Conservation (phyloP, 1,139 yeast genomes). For the Lipomyces yarrowii region DNA sequence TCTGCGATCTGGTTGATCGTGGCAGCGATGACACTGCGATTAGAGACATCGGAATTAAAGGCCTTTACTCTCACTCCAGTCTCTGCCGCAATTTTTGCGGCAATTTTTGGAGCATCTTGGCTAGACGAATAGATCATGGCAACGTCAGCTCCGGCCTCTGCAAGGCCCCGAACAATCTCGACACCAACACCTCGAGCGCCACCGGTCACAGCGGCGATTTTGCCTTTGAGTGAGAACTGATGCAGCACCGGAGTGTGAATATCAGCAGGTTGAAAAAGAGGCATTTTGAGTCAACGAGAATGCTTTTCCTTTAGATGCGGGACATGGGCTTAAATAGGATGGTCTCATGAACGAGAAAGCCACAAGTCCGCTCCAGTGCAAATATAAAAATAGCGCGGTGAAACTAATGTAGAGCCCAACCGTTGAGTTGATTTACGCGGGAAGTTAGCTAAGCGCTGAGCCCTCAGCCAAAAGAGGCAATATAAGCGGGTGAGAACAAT, state of each 20-base stretch:
- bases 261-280: not conserved
- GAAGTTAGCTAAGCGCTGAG: too few relatives aligned
- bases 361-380: too few relatives aligned
- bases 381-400: too few relatives aligned
- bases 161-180: constrained; percentile 48
- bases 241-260: not conserved
- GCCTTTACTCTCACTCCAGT: constrained; percentile 48
- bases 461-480: too few relatives aligned
- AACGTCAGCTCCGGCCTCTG: constrained; percentile 50
- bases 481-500: too few relatives aligned
- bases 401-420: too few relatives aligned
- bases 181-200: constrained; percentile 50
- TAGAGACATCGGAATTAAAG: not conserved
- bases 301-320: too few relatives aligned
- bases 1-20: not conserved
- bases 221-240: constrained; percentile 40
- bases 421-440: too few relatives aligned
- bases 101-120: constrained; percentile 55
- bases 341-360: too few relatives aligned
- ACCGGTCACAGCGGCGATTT: constrained; percentile 49
- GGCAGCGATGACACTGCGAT: not conserved
- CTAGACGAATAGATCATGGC: constrained; percentile 59
- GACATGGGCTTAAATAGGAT: too few relatives aligned
- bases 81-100: constrained; percentile 57
- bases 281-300: not conserved